Conservation (phyloP, 306 rosid species). For the Pterocarpus santalinus region DNA sequence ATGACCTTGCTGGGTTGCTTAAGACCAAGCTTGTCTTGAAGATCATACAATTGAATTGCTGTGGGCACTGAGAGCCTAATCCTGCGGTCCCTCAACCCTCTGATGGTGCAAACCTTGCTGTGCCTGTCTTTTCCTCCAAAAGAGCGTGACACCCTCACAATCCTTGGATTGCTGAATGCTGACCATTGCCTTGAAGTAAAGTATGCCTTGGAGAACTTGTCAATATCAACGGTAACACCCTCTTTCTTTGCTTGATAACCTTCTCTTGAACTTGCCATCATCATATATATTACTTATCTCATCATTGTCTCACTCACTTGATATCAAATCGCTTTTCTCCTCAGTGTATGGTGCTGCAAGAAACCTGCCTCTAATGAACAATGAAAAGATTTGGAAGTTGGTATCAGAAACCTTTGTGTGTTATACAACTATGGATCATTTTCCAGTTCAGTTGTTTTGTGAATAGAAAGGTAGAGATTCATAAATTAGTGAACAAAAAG, state of each 20-base stretch:
- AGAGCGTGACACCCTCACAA: slow-evolving; percentile 81
- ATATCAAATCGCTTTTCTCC: background rate
- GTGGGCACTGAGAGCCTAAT: slow-evolving; percentile 92
- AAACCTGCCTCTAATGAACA: slow-evolving; percentile 21
- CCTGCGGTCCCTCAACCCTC: slow-evolving; percentile 90
- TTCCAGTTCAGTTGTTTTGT: background rate
- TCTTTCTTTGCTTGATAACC: slow-evolving; percentile 61
- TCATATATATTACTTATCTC: slow-evolving; percentile 36
- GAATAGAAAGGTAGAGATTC: background rate
- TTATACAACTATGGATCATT: background rate
- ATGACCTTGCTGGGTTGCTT: slow-evolving; percentile 92
- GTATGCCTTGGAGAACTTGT: slow-evolving; percentile 44
- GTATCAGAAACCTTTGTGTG: background rate
- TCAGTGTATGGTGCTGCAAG: slow-evolving; percentile 17
- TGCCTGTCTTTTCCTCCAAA: slow-evolving; percentile 97
- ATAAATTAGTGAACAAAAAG: background rate
- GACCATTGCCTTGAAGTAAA: slow-evolving; percentile 80
- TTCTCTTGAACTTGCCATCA: slow-evolving; percentile 60
- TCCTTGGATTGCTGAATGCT: slow-evolving; percentile 84
- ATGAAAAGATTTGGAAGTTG: background rate
- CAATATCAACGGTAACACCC: slow-evolving; percentile 22
- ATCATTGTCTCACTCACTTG: background rate
- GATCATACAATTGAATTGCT: slow-evolving; percentile 85
- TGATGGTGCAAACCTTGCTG: slow-evolving; percentile 91
- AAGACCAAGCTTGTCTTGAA: slow-evolving; percentile 81